Conservation (phyloP, 116 monocot genomes). For the Iris pallida region DNA sequence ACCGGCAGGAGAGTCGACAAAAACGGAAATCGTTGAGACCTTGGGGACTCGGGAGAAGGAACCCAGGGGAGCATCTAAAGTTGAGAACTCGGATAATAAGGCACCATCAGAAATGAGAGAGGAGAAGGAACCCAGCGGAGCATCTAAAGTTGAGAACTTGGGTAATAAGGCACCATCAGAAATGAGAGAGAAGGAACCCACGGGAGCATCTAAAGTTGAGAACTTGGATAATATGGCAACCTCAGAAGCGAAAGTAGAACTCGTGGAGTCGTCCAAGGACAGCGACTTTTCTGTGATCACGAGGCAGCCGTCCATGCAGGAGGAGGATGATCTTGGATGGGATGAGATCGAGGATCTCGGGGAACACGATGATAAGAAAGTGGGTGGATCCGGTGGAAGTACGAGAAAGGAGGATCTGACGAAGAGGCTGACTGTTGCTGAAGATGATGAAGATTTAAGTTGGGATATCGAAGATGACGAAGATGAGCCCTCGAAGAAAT, state of each 20-base stretch:
- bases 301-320: constrained; percentile 53
- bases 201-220: constrained; percentile 1
- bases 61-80: background rate
- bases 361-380: constrained; percentile 58
- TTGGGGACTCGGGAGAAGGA: background rate
- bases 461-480: constrained; percentile 73
- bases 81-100: background rate
- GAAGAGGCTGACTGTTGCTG: constrained; percentile 36
- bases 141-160: constrained; percentile 3
- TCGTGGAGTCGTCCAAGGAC: constrained; percentile 43
- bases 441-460: constrained; percentile 65
- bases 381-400: constrained; percentile 11
- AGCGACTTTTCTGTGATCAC: constrained; percentile 56
- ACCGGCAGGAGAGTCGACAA: constrained; percentile 1
- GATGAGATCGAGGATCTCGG: constrained; percentile 88
- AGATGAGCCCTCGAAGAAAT: constrained; percentile 18
- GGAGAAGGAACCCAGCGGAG: background rate
- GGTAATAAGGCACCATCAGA: constrained; percentile 21
- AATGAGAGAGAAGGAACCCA: constrained; percentile 3
- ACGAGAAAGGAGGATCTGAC: constrained; percentile 39
- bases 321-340: constrained; percentile 71
- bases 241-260: constrained; percentile 21
- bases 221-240: constrained; percentile 16
- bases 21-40: background rate
- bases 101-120: background rate